Evolutionary conservation across 768 basidiomycete genomes (phyloP).

Genomic region (Lactarius trivialis): DNA sequence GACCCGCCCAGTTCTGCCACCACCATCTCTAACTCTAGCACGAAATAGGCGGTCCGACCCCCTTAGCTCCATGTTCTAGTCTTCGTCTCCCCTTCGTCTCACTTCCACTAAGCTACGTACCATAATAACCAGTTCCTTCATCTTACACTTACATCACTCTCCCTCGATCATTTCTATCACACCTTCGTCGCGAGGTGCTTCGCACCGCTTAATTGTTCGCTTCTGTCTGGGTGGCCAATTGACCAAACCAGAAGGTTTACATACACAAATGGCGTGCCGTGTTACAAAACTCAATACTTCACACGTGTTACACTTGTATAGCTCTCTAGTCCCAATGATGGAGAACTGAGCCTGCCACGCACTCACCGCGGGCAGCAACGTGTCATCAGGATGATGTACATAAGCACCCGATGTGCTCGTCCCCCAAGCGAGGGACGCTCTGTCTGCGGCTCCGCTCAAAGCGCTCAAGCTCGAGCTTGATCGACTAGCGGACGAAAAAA

Average conservation of each 20-base stretch:
- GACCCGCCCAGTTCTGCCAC: background rate
- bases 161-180: background rate
- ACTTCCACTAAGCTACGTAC: background rate
- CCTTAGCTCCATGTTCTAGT: background rate
- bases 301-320: background rate
- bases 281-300: too few relatives aligned
- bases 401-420: background rate
- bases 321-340: background rate
- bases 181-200: background rate
- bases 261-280: background rate
- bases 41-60: background rate
- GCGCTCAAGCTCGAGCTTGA: too few relatives aligned
- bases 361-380: background rate
- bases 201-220: background rate
- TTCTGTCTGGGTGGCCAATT: background rate
- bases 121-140: background rate
- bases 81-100: background rate
- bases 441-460: too few relatives aligned
- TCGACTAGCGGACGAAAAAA: background rate
- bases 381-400: too few relatives aligned
- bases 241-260: background rate
- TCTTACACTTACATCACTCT: too few relatives aligned
- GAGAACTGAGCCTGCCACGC: conserved; percentile 13
- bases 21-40: background rate
- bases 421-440: background rate